phyloP scores from a whole-genome alignment of 202 grass and related monocot genomes.

The Brachypodium distachyon region DNA sequence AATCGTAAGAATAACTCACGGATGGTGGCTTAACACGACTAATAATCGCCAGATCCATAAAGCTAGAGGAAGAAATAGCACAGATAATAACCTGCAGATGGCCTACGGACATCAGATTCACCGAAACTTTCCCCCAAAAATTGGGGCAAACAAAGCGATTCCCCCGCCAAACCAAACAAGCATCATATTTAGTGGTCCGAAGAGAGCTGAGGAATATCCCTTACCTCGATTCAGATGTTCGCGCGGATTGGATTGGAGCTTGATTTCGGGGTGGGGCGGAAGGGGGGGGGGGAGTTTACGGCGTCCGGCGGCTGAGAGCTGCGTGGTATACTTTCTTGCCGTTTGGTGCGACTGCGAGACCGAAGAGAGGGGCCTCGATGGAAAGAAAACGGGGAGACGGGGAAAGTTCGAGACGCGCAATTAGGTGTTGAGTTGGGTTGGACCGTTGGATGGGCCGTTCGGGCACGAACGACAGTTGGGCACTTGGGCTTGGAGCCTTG shows the following conservation, averaged over 20 bases:
- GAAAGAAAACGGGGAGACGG: background rate
- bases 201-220: background rate
- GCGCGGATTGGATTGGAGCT: background rate
- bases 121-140: background rate
- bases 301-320: background rate
- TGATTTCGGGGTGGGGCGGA: background rate
- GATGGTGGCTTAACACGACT: no score
- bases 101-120: background rate
- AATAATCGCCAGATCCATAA: background rate
- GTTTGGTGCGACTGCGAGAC: background rate
- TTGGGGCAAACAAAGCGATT: background rate
- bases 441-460: background rate
- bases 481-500: background rate
- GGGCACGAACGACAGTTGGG: background rate
- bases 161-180: background rate
- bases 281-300: background rate
- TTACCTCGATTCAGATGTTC: constrained; percentile 14
- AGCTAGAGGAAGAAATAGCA: background rate
- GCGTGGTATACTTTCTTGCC: background rate
- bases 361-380: background rate
- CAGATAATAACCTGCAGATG: background rate
- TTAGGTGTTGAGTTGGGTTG: background rate
- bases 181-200: background rate
- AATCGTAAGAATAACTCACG: background rate
- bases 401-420: constrained; percentile 27